Conservation (phyloP, 192 early-diverging fungal genomes). For the Rhizoclosmatium sp. region DNA sequence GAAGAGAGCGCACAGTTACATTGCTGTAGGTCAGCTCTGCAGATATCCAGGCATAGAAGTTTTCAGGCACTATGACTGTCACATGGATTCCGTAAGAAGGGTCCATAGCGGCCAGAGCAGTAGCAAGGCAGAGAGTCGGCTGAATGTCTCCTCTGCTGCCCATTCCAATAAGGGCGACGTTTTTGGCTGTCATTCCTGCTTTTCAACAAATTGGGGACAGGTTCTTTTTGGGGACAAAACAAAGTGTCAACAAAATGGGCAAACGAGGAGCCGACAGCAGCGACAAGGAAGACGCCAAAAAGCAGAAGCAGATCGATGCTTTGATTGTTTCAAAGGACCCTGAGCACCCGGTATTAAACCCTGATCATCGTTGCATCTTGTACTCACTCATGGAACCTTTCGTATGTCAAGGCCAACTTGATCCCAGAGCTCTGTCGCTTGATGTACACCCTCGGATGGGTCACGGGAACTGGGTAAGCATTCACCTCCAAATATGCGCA, state of each 20-base stretch:
- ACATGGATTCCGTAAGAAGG: not conserved
- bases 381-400: not conserved
- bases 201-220: not conserved
- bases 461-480: constrained; percentile 90
- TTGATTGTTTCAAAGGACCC: constrained; percentile 36
- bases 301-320: constrained; percentile 19
- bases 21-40: not conserved
- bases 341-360: constrained; percentile 34
- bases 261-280: not conserved
- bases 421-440: constrained; percentile 91
- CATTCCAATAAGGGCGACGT: not conserved
- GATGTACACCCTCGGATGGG: constrained; percentile 93
- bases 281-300: not conserved
- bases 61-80: not conserved
- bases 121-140: not conserved
- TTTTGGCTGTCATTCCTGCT: not conserved
- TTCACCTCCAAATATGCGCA: not conserved
- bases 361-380: not conserved
- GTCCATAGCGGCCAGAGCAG: not conserved
- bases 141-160: constrained; percentile 13
- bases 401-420: constrained; percentile 67
- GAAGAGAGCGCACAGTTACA: not conserved
- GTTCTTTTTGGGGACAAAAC: not conserved
- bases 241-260: not conserved
- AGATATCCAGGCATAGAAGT: constrained; percentile 10